Base-by-base conservation (phyloP, 805 yeast species). In the Saccharomyces jurei region DNA sequence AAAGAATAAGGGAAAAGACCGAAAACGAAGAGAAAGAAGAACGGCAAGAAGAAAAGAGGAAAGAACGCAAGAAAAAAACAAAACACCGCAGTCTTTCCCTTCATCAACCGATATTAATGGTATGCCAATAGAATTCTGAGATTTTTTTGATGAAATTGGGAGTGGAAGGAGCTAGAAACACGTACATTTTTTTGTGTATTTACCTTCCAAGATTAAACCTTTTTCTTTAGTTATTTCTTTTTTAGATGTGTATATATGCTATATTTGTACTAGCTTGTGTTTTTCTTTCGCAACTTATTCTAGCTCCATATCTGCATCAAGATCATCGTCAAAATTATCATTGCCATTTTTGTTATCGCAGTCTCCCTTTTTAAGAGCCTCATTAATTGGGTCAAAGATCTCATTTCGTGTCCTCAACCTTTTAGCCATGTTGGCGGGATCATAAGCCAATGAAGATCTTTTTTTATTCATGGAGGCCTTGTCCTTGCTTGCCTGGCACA, bases 361-460 rank as follows among this genome's bases (percentile, higher is more conserved):
- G 3, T 2, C 44, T 5, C 25, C 44, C 25, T 4, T 14, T 10
- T 10, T 46, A 3, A 46, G 30, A n/a, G 17, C 17, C 3, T 36
- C 21, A 11, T 36, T 36, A 17, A 17, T 36, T 11, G 3, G 22
- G 11, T 36, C 44, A 36, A 36, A 17, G 25, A 36, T 17, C 44
- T 36, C 44, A 10, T 36, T 36, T 36, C 17, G 44, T 3, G 44
- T 36, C 6, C 44, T 36, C 44, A 36, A 36, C 44, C 44, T 36
- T 21, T 36, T 36, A 17, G 44, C 25, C 44, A 36, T 36, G 22
- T 26, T 48, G 6, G 13, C 29, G 11, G 30, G 30, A n/a, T 44
- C 47, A 14, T 28, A 48, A 13, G 58, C 36, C 13, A 47, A 22
- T 25, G 41, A 52, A 22, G 51, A 54, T 44, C 52, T 50, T 32